Evolutionary conservation across 352 stramenopile genomes (phyloP).

Genomic region (Achlya hypogyna): DNA sequence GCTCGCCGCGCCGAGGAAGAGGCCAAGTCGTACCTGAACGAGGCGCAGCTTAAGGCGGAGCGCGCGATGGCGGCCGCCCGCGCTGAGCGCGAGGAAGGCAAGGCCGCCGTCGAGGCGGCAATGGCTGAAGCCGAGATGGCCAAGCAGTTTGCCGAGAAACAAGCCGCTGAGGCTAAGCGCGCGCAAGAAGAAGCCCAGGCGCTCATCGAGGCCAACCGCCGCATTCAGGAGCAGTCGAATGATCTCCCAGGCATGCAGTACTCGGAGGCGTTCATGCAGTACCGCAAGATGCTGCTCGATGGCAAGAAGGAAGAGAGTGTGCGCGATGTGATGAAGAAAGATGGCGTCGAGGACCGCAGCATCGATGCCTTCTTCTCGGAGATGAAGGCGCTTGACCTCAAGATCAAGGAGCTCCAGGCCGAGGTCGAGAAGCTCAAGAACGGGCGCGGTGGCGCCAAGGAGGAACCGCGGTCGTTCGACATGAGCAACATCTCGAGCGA

Average conservation of each 20-base stretch:
- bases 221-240: conserved; percentile 57
- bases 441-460: conserved; percentile 41
- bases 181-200: conserved; percentile 72
- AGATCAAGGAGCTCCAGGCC: conserved; percentile 67
- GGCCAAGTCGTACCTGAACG: conserved; percentile 56
- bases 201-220: conserved; percentile 76
- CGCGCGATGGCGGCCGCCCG: conserved; percentile 70
- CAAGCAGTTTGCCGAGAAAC: conserved; percentile 75
- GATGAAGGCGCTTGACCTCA: conserved; percentile 76
- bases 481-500: conserved; percentile 39
- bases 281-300: conserved; percentile 63
- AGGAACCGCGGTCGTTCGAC: conserved; percentile 39
- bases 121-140: conserved; percentile 70
- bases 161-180: conserved; percentile 59
- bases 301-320: conserved; percentile 56
- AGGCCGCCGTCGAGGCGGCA: conserved; percentile 70
- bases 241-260: conserved; percentile 30
- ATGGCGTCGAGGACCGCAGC: conserved; percentile 58
- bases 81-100: conserved; percentile 70
- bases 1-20: conserved; percentile 64
- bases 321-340: conserved; percentile 64
- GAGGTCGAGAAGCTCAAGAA: conserved; percentile 78
- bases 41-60: conserved; percentile 72
- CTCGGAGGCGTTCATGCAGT: conserved; percentile 48
- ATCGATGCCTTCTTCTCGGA: conserved; percentile 77